A percentile compares a stretch with the other conserved stretches of the same genome.
phyloP scores from a whole-genome alignment of 192 early-diverging fungal genomes.

The Dissophora ornata region DNA sequence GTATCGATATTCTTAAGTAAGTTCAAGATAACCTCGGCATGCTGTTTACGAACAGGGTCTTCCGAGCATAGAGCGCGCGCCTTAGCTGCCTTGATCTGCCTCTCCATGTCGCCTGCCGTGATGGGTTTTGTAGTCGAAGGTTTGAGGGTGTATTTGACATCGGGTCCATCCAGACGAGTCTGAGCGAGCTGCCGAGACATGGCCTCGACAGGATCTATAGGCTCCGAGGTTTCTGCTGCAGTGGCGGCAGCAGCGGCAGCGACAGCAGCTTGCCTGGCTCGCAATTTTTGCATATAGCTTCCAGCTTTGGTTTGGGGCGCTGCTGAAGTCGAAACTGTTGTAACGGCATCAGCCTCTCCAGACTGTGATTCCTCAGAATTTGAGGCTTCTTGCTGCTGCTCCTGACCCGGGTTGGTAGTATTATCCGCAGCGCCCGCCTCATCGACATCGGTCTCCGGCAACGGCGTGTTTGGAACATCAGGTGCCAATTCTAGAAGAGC shows the following conservation, averaged over 20 bases:
- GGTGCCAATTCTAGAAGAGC: conserved; percentile 22
- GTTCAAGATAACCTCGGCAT: conserved; percentile 37
- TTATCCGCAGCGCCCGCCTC: not conserved
- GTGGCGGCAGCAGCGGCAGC: conserved; percentile 12
- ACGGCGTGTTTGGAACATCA: conserved; percentile 4
- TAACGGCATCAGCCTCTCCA: not conserved
- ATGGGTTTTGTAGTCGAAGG: conserved; percentile 18
- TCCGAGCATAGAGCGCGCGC: conserved; percentile 29
- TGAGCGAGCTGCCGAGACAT: conserved; percentile 39
- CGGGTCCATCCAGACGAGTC: conserved; percentile 11
- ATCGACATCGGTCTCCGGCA: conserved; percentile 9
- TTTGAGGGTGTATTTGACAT: conserved; percentile 4
- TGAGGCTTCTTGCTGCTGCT: not conserved
- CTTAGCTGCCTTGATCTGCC: conserved; percentile 28
- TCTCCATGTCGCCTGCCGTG: conserved; percentile 23
- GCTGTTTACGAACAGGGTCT: conserved; percentile 43
- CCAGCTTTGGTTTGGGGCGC: conserved; percentile 10
- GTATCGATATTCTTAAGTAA: conserved; percentile 46
- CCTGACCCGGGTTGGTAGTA: not conserved
- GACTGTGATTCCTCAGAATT: not conserved
- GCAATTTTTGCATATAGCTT: conserved; percentile 15
- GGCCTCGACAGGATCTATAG: conserved; percentile 32
- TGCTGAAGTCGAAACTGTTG: not conserved
- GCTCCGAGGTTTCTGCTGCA: not conserved
- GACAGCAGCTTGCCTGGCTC: conserved; percentile 25